These are phyloP conservation scores for Blepharisma japonicum DNA, from an alignment of 73 alveolate genomes.

Conservation along the genomic window DNA sequence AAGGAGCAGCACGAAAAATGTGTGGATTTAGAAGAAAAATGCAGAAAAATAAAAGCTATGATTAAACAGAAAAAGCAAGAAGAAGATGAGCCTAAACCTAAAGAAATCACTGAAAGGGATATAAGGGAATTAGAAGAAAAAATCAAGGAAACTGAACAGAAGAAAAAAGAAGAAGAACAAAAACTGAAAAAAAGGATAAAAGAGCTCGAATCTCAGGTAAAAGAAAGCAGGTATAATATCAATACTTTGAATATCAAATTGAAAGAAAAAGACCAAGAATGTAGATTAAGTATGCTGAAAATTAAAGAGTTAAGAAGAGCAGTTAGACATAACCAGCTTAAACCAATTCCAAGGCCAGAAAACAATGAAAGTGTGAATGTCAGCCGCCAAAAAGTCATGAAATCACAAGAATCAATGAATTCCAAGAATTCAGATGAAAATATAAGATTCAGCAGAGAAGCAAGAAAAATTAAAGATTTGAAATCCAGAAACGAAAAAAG, in stretches of 20 bases:
- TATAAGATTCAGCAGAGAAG: too few species aligned
- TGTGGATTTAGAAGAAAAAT: constrained; percentile 35
- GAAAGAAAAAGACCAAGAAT: constrained; percentile 33
- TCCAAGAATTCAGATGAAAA: too few species aligned
- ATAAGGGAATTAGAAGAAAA: constrained; percentile 12
- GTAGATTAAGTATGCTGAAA: constrained; percentile 29
- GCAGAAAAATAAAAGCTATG: constrained; percentile 27
- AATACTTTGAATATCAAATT: constrained; percentile 1
- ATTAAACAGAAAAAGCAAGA: constrained; percentile 17
- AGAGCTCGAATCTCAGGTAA: constrained; percentile 20
- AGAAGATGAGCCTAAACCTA: constrained; percentile 23
- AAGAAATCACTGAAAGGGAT: constrained; percentile 31
- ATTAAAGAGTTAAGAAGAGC: constrained; percentile 28
- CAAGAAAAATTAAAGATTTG: too few species aligned
- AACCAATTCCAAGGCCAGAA: constrained; percentile 13
- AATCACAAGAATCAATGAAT: too few species aligned
- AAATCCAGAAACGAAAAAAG: too few species aligned
- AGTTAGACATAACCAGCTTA: constrained; percentile 29
- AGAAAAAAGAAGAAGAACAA: constrained; percentile 27
- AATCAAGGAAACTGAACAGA: constrained; percentile 21
- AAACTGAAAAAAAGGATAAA: not conserved
- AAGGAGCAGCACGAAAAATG: constrained; percentile 33
- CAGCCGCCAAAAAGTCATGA: too few species aligned
- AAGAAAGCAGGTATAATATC: constrained; percentile 24
- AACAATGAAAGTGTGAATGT: too few species aligned